Conservation (phyloP, 2,329 filamentous ascomycete species). For the Alternaria solani region DNA sequence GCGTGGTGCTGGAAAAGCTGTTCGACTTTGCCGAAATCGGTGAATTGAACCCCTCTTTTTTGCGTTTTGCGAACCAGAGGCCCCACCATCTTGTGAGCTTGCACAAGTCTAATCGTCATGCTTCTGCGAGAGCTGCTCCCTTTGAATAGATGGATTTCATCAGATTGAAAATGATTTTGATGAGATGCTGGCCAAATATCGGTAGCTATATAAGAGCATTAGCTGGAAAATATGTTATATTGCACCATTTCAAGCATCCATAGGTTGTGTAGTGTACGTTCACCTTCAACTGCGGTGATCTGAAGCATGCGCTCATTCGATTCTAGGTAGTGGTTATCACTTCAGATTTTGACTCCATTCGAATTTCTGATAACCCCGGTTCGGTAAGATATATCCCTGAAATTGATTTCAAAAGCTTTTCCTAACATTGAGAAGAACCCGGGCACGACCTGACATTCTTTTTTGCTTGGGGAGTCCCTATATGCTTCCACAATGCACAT, state of each 20-base stretch:
- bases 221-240: not conserved
- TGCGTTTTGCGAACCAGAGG: not conserved
- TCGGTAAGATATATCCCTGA: slow-evolving; percentile 15
- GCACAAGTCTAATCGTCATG: slow-evolving; percentile 16
- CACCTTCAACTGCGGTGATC: not conserved
- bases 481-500: not conserved
- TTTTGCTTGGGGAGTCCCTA: slow-evolving; percentile 9
- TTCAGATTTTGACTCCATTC: slow-evolving; percentile 33
- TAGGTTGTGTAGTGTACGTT: slow-evolving; percentile 30
- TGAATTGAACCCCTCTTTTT: slow-evolving; percentile 6
- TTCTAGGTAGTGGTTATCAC: slow-evolving; percentile 37
- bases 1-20: not conserved
- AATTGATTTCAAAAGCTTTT: not conserved
- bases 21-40: not conserved
- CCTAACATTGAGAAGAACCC: slow-evolving; percentile 22
- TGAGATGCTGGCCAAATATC: too few relatives aligned
- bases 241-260: slow-evolving; percentile 15
- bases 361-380: slow-evolving; percentile 37
- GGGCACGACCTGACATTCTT: slow-evolving; percentile 19
- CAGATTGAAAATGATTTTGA: accelerated
- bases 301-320: slow-evolving; percentile 20
- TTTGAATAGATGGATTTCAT: not conserved
- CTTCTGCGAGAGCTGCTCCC: not conserved
- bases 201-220: not conserved
- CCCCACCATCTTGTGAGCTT: slow-evolving; percentile 10